Percentiles rank a stretch among this genome's conserved stretches.
phyloP scores from a whole-genome alignment of 805 yeast genomes.

The Sungouiella thailandica region DNA sequence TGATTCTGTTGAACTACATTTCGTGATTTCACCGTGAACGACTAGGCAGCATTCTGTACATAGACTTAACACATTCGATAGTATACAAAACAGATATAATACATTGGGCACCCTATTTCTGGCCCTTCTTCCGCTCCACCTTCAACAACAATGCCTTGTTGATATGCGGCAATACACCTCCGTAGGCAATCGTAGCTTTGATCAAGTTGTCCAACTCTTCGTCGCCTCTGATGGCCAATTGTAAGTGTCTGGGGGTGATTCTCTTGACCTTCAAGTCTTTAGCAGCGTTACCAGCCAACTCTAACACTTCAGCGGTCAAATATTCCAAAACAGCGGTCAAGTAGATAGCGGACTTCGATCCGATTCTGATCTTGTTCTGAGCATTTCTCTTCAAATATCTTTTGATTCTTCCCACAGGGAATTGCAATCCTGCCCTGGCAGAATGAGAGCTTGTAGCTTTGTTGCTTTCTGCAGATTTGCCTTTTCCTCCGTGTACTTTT shows the following conservation, averaged over 20 bases:
- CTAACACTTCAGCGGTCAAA: conserved; percentile 28
- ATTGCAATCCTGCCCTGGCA: conserved; percentile 90
- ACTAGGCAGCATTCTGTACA: background rate
- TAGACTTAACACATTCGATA: conserved; percentile 3
- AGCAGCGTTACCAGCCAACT: conserved; percentile 30
- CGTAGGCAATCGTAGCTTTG: conserved; percentile 29
- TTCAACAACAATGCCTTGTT: conserved; percentile 30
- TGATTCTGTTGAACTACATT: too few relatives aligned
- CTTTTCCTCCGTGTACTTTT: conserved; percentile 95
- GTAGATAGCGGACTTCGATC: conserved; percentile 72
- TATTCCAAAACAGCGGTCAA: conserved; percentile 28
- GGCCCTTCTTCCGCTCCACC: conserved; percentile 26
- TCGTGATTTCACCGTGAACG: too few relatives aligned
- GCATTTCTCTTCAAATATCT: conserved; percentile 83
- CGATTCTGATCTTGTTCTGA: conserved; percentile 77
- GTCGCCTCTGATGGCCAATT: conserved; percentile 29
- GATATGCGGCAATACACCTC: conserved; percentile 32
- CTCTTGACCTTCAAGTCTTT: conserved; percentile 30
- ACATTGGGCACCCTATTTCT: conserved; percentile 11
- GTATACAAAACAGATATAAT: conserved; percentile 15
- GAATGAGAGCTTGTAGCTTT: conserved; percentile 81
- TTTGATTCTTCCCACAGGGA: conserved; percentile 99
- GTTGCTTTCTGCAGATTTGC: conserved; percentile 74
- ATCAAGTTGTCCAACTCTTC: conserved; percentile 30
- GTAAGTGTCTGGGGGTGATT: conserved; percentile 29